Percentiles rank a stretch among this genome's conserved stretches.
Evolutionary conservation across 441 rosid genomes (phyloP).

Genomic region (Gossypium schwendimanii): DNA sequence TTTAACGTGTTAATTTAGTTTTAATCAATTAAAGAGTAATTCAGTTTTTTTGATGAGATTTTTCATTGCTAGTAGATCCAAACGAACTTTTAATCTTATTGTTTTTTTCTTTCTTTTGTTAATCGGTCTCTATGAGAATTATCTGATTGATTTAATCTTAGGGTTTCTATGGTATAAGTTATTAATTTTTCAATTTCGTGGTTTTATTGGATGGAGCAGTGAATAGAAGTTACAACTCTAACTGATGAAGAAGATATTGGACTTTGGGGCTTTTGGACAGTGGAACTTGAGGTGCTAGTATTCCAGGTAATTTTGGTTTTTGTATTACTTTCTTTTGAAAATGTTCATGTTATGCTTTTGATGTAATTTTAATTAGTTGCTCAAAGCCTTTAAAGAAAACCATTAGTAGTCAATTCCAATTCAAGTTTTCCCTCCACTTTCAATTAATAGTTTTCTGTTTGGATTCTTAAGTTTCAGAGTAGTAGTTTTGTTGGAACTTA

Average conservation of each 20-base stretch:
- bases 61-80: neutral
- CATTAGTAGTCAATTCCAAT: neutral
- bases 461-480: neutral
- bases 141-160: neutral
- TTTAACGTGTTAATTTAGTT: neutral
- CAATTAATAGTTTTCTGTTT: neutral
- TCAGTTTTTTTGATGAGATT: neutral
- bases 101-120: neutral
- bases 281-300: neutral
- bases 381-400: neutral
- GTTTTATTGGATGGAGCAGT: slow-evolving; percentile 8
- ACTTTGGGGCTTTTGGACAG: neutral
- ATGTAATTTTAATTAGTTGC: neutral
- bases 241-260: slow-evolving; percentile 5
- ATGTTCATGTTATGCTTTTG: neutral
- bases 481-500: neutral
- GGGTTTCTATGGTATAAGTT: slow-evolving; percentile 3
- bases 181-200: slow-evolving; percentile 1
- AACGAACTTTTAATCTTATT: neutral
- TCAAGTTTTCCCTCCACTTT: neutral
- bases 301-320: slow-evolving; percentile 14
- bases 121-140: slow-evolving; percentile 3
- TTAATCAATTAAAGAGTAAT: slow-evolving; percentile 3
- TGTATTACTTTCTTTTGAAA: neutral
- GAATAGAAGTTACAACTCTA: neutral